These are phyloP conservation scores for Coemansia sp. DNA, from an alignment of 192 early-diverging fungal genomes.

Conservation along the genomic window DNA sequence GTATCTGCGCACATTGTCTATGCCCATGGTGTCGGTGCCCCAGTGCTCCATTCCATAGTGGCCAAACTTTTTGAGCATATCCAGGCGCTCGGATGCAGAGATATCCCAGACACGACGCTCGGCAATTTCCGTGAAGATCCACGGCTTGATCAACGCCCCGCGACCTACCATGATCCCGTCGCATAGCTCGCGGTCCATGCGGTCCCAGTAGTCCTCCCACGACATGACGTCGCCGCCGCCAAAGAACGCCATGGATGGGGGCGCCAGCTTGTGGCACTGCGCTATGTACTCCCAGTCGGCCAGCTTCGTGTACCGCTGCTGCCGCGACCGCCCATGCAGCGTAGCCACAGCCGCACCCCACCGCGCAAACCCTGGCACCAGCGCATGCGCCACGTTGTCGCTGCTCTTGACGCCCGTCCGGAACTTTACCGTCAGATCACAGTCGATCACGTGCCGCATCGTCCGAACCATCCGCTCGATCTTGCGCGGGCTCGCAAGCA, in stretches of 20 bases:
- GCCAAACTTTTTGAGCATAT: conserved; percentile 81
- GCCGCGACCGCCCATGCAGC: conserved; percentile 87
- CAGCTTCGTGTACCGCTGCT: conserved; percentile 86
- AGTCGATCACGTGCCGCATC: conserved; percentile 68
- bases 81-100: conserved; percentile 82
- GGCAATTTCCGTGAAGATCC: conserved; percentile 95
- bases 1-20: conserved; percentile 80
- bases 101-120: conserved; percentile 89
- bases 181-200: conserved; percentile 58
- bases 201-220: conserved; percentile 79
- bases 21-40: conserved; percentile 87
- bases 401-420: conserved; percentile 73
- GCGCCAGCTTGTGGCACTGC: conserved; percentile 51
- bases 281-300: conserved; percentile 95
- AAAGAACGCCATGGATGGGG: conserved; percentile 58
- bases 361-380: conserved; percentile 68
- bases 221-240: conserved; percentile 85
- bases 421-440: conserved; percentile 89
- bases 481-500: conserved; percentile 66
- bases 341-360: conserved; percentile 68
- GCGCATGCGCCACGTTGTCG: conserved; percentile 66
- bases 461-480: conserved; percentile 74
- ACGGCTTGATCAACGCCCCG: conserved; percentile 94
- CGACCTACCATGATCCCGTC: conserved; percentile 93
- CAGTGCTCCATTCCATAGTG: conserved; percentile 92